Evolutionary conservation across 1,284 basidiomycete genomes (phyloP).

Genomic region (Malassezia sp.): DNA sequence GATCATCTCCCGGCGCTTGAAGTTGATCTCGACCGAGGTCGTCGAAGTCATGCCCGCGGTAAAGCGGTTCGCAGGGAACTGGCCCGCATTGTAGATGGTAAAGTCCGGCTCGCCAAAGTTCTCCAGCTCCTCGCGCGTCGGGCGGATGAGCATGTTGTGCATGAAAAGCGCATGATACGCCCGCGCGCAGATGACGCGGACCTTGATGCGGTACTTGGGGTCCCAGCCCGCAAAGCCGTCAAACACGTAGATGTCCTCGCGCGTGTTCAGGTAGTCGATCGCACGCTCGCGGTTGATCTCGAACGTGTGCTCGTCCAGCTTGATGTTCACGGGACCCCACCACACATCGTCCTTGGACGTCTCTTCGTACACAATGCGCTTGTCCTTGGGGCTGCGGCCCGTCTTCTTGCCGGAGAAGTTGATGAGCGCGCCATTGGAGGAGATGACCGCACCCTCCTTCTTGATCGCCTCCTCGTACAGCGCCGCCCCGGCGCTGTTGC

Average conservation of each 20-base stretch:
- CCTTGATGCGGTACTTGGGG: conserved; percentile 98
- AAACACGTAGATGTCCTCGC: conserved; percentile 95
- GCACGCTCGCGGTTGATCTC: conserved; percentile 99
- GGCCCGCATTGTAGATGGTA: conserved; percentile 99
- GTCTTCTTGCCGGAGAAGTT: conserved; percentile 99
- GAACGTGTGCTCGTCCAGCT: conserved; percentile 94
- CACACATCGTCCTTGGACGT: conserved; percentile 94
- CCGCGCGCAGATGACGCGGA: conserved; percentile 93
- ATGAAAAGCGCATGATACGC: conserved; percentile 99
- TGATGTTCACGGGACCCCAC: conserved; percentile 99
- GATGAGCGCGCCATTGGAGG: conserved; percentile 88
- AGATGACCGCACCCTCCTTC: conserved; percentile 96
- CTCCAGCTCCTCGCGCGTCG: conserved; percentile 83
- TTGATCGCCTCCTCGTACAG: conserved; percentile 97
- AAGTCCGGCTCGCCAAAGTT: conserved; percentile 98
- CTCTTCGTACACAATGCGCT: conserved; percentile 98
- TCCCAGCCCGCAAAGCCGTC: conserved; percentile 98
- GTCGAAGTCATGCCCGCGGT: conserved; percentile 99
- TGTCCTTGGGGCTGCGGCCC: conserved; percentile 94
- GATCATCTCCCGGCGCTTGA: conserved; percentile 99
- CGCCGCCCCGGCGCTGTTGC: conserved; percentile 86
- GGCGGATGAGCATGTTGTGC: conserved; percentile 89
- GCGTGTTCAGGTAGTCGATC: conserved; percentile 96
- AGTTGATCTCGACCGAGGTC: conserved; percentile 99
- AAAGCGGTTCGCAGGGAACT: conserved; percentile 99